A percentile compares a stretch with the other conserved stretches of the same genome.
phyloP scores from a whole-genome alignment of 306 rosid genomes.

The Neltuma alba region DNA sequence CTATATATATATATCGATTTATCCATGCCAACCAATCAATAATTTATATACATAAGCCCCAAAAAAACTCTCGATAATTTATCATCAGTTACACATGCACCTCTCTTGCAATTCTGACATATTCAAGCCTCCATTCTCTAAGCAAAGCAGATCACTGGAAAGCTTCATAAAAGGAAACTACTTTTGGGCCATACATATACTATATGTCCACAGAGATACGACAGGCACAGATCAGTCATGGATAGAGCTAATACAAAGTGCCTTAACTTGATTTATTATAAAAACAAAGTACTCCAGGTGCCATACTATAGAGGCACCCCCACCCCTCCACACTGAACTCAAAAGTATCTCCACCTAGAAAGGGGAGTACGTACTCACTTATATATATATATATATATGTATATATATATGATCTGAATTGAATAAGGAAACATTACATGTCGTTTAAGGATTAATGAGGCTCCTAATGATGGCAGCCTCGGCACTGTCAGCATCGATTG shows the following conservation, averaged over 20 bases:
- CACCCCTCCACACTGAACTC: neutral
- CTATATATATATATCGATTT: neutral
- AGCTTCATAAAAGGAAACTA: neutral
- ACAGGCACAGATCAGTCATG: neutral
- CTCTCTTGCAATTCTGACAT: slow-evolving; percentile 1
- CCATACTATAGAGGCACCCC: neutral
- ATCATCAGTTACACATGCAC: neutral
- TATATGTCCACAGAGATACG: neutral
- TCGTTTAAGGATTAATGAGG: slow-evolving; percentile 1
- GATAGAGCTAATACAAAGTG: neutral
- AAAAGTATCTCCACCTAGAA: neutral
- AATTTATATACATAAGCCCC: neutral
- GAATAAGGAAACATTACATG: neutral
- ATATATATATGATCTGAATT: neutral
- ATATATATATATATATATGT: neutral
- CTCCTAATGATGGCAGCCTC: slow-evolving; percentile 72
- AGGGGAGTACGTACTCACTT: neutral
- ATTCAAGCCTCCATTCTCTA: neutral
- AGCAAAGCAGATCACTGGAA: neutral
- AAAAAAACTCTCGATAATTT: neutral
- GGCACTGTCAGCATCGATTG: slow-evolving; percentile 55
- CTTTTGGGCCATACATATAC: neutral
- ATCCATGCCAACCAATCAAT: neutral
- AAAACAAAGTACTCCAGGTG: neutral
- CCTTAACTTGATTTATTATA: neutral